These are phyloP conservation scores for Xylariomycetidae sp. DNA, from an alignment of 2,329 filamentous ascomycete species.

Conservation along the genomic window DNA sequence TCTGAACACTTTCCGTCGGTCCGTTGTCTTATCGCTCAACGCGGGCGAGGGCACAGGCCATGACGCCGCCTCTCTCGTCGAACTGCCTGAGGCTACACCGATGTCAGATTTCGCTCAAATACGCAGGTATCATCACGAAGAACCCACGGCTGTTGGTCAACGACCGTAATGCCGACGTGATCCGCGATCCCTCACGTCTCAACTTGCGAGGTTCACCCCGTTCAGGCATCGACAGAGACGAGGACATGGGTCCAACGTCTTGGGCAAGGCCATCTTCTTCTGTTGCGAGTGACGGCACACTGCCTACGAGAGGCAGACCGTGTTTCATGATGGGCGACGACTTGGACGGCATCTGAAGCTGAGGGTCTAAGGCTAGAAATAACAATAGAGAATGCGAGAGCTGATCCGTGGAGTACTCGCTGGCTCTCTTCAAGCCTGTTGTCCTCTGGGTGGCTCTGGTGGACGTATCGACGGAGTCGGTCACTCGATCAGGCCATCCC, in stretches of 20 bases:
- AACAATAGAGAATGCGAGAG: too few species aligned
- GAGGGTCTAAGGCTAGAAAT: too few species aligned
- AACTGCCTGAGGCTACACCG: conserved; percentile 18
- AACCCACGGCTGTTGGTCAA: conserved; percentile 34
- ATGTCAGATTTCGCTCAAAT: conserved; percentile 4
- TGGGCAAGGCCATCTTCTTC: conserved; percentile 14
- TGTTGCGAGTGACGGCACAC: conserved; percentile 13
- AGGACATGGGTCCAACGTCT: conserved; percentile 14
- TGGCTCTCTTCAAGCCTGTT: too few species aligned
- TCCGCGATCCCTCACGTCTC: conserved; percentile 34
- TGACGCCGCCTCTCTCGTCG: conserved; percentile 14
- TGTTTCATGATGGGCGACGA: conserved; percentile 21
- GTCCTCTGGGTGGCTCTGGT: too few species aligned
- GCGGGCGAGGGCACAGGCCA: conserved; percentile 20
- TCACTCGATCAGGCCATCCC: too few species aligned
- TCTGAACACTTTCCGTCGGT: conserved; percentile 20
- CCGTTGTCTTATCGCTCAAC: conserved; percentile 11
- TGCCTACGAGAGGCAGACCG: conserved; percentile 13
- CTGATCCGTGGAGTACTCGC: too few species aligned
- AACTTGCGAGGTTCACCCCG: conserved; percentile 29
- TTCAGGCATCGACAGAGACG: conserved; percentile 20
- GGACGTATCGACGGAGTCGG: too few species aligned
- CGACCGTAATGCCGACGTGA: conserved; percentile 38
- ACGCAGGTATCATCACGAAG: neutral
- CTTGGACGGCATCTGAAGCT: too few species aligned